Base-by-base conservation (phyloP, 345 rosid species). In the Salix exigua region DNA sequence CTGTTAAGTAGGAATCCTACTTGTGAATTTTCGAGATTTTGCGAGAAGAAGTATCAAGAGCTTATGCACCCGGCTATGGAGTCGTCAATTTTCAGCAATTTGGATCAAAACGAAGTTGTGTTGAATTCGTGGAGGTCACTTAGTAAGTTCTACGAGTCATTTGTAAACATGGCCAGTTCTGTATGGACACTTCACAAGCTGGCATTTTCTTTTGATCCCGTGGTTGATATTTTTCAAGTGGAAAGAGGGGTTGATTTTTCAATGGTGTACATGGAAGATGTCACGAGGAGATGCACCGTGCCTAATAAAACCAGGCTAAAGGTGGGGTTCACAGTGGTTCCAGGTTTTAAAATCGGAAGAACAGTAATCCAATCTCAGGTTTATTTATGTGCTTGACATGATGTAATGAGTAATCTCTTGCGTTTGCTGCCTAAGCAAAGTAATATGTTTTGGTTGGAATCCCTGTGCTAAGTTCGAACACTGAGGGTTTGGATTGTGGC, bases 61-160 rank as follows among this genome's bases (percentile, higher is more conserved):
- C 96, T 96, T 64, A 86, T 96, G 75, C 93, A 91, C 18, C 96
- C 92, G 0, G 86, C 91, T n/a, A 92, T 96, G 94, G 99, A 88
- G 64, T 91, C 96, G 2, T 91, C 96, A 0, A 90, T 93, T 67
- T 96, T 96, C 66, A 82, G 89, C 65, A 86, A 89, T 53, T 89
- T 90, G 84, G 98, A 96, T 77, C 78, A 69, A 12, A 88, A 83
- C 42, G 94, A 92, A 84, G 91, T 75, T 66, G 91, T 92, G 65
- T 68, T 96, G 88, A 92, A 75, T 81, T 92, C 98, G 5, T 96
- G 99, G 99, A 85, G 92, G 78, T 96, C 97, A 0, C 53, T 93
- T 66, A 74, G 89, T 51, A 74, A 79, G 23, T 93, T 96, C 77
- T 92, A 89, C 16, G 93, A 88, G 82, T 92, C 94, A 17, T 93